Conservation (phyloP, 2,329 filamentous ascomycete genomes). For the Microdochium nivale region DNA sequence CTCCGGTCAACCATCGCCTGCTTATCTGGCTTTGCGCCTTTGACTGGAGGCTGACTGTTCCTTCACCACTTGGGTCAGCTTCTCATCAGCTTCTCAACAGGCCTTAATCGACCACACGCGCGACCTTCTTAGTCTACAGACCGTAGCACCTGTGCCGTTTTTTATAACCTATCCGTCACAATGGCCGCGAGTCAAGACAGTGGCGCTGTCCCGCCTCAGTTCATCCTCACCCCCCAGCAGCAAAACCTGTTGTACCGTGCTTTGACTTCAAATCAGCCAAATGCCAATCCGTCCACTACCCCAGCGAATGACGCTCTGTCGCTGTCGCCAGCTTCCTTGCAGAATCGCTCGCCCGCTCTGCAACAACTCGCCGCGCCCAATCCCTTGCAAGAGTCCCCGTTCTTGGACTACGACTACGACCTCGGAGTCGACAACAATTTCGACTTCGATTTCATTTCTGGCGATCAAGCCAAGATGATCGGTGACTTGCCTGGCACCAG, state of each 20-base stretch:
- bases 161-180: conserved; percentile 11
- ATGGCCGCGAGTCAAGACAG: conserved; percentile 43
- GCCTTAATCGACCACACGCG: no score
- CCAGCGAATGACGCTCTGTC: conserved; percentile 23
- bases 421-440: conserved; percentile 68
- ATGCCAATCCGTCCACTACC: conserved; percentile 22
- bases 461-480: conserved; percentile 59
- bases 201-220: conserved; percentile 38
- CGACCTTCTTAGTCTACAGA: no score
- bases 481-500: conserved; percentile 58
- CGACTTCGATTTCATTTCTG: conserved; percentile 57
- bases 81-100: no score
- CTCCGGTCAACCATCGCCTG: neutral
- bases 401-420: conserved; percentile 73
- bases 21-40: no score
- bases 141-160: neutral
- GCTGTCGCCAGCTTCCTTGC: conserved; percentile 37
- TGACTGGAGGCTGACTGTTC: no score
- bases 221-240: conserved; percentile 67
- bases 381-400: conserved; percentile 67
- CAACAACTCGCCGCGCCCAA: conserved; percentile 32
- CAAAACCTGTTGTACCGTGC: conserved; percentile 69
- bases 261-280: conserved; percentile 59
- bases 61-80: no score
- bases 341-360: conserved; percentile 37